Conservation (phyloP, 2,329 filamentous ascomycete species). For the Penicillium aurantiogriseum region DNA sequence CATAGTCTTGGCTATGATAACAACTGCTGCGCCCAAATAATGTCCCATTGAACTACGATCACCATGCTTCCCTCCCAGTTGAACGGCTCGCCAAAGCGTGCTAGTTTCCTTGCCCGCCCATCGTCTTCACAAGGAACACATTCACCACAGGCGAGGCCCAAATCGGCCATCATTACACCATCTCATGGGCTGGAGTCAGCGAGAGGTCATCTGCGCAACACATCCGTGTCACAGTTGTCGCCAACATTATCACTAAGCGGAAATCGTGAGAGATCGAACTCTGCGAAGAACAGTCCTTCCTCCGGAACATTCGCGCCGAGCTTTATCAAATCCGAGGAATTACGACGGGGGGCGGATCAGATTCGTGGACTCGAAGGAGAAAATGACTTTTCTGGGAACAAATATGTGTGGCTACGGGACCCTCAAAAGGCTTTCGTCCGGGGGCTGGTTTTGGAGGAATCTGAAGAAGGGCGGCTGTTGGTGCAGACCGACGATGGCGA, state of each 20-base stretch:
- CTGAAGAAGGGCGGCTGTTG: constrained; percentile 65
- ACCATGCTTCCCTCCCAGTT: constrained; percentile 56
- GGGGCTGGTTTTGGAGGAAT: constrained; percentile 85
- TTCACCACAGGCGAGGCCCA: constrained; percentile 56
- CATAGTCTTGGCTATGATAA: constrained; percentile 20
- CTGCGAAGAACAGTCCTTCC: constrained; percentile 60
- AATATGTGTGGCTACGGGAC: constrained; percentile 97
- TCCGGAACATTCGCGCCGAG: constrained; percentile 90
- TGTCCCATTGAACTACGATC: constrained; percentile 28
- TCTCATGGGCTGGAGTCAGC: constrained; percentile 44
- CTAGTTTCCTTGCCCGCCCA: constrained; percentile 73
- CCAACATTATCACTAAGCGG: constrained; percentile 43
- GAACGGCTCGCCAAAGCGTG: constrained; percentile 69
- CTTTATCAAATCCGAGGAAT: constrained; percentile 87
- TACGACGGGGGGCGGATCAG: constrained; percentile 57
- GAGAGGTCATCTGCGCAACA: constrained; percentile 64
- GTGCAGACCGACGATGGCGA: constrained; percentile 93
- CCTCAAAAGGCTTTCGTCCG: constrained; percentile 83
- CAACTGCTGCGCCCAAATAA: constrained; percentile 24
- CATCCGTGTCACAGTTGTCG: constrained; percentile 63
- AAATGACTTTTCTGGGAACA: constrained; percentile 97
- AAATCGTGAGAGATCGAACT: constrained; percentile 56
- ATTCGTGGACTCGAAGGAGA: constrained; percentile 83
- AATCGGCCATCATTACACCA: constrained; percentile 71
- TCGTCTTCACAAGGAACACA: constrained; percentile 62